A percentile compares a stretch with the other conserved stretches of the same genome.
These are phyloP conservation scores for Cystobasidium sp. DNA, from an alignment of 1,284 basidiomycete species.

Conservation along the genomic window DNA sequence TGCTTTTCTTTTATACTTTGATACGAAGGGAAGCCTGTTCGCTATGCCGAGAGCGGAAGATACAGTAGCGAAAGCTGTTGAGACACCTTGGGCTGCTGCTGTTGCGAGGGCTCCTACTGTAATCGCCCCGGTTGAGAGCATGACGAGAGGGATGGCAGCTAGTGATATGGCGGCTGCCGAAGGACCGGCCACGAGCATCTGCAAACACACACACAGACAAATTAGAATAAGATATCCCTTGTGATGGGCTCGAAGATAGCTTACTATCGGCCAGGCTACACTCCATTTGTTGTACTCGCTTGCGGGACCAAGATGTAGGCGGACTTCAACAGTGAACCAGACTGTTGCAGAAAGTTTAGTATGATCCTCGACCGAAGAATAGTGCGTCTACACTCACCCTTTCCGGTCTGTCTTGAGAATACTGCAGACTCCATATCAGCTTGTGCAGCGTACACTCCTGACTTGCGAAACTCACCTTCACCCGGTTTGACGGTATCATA, in stretches of 20 bases:
- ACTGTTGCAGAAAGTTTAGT: constrained; percentile 6
- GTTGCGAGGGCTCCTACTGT: constrained; percentile 30
- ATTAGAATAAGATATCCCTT: too few species aligned
- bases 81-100: constrained; percentile 30
- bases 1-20: constrained; percentile 32
- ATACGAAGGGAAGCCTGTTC: constrained; percentile 23
- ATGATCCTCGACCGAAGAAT: neutral
- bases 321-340: constrained; percentile 43
- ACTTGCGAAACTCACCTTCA: constrained; percentile 12
- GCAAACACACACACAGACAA: too few species aligned
- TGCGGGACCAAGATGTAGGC: constrained; percentile 37
- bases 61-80: constrained; percentile 24
- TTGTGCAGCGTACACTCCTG: neutral
- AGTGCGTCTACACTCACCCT: neutral
- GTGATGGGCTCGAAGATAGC: too few species aligned
- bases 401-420: constrained; percentile 37
- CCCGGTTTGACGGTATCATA: constrained; percentile 44
- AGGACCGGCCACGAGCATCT: constrained; percentile 42
- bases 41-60: constrained; percentile 30
- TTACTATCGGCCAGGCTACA: constrained; percentile 42
- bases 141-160: constrained; percentile 37
- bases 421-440: neutral
- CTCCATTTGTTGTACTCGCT: constrained; percentile 42
- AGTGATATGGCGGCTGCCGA: constrained; percentile 41
- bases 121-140: constrained; percentile 29